These are phyloP conservation scores for Trichoderma atrobrunneum DNA, from an alignment of 2,329 filamentous ascomycete genomes.

Conservation along the genomic window DNA sequence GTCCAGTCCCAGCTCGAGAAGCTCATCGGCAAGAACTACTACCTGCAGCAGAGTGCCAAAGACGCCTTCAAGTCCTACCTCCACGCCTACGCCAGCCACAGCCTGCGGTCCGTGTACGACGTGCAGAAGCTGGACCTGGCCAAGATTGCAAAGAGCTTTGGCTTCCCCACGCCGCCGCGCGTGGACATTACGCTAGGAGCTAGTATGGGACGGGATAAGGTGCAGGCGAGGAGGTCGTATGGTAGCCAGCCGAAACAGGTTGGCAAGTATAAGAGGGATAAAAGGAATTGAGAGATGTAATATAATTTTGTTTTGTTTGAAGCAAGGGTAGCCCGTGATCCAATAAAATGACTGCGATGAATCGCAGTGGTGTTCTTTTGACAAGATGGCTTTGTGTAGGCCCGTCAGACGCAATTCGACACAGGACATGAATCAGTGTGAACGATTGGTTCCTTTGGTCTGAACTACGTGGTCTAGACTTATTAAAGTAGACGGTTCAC, in stretches of 20 bases:
- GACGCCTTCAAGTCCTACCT: conserved; percentile 85
- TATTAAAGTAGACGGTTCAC: background rate
- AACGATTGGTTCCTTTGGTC: background rate
- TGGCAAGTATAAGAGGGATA: conserved; percentile 24
- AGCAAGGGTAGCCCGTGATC: conserved; percentile 7
- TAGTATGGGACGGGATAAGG: conserved; percentile 72
- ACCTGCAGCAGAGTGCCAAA: conserved; percentile 82
- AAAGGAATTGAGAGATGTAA: conserved; percentile 13
- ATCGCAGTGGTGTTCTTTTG: background rate
- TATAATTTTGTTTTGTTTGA: conserved; percentile 17
- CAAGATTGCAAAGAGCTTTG: conserved; percentile 82
- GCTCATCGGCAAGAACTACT: conserved; percentile 93
- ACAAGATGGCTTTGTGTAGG: background rate
- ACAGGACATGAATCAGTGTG: background rate
- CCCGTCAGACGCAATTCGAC: fast-evolving
- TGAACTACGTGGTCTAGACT: background rate
- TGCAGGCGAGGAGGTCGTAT: conserved; percentile 63
- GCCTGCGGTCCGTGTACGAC: conserved; percentile 61
- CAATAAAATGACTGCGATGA: background rate
- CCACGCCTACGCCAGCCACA: conserved; percentile 85
- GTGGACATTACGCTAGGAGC: conserved; percentile 82
- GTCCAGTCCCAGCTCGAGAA: conserved; percentile 91
- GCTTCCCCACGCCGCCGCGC: conserved; percentile 72
- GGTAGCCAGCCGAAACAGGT: conserved; percentile 72
- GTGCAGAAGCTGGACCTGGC: conserved; percentile 79